Evolutionary conservation across 108 stramenopile species (phyloP).

Genomic region (Cylindrotheca closterium): DNA sequence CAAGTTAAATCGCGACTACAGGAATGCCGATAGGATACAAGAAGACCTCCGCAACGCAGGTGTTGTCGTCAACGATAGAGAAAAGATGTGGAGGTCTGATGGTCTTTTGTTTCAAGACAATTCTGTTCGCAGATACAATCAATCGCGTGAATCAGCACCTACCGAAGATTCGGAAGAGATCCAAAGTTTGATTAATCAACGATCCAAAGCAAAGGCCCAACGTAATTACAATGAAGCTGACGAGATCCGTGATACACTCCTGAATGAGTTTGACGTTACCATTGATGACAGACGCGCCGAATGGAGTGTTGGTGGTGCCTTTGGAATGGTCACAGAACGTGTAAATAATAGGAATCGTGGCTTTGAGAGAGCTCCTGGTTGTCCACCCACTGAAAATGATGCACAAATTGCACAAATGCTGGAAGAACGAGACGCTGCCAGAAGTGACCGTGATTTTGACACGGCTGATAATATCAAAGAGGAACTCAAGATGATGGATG

Average conservation of each 20-base stretch:
- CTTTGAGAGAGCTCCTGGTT: background rate
- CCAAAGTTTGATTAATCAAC: constrained; percentile 24
- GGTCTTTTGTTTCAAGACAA: constrained; percentile 40
- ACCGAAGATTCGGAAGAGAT: constrained; percentile 4
- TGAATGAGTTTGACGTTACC: constrained; percentile 34
- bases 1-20: constrained; percentile 56
- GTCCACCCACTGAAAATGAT: background rate
- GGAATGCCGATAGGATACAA: constrained; percentile 58
- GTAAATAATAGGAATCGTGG: background rate
- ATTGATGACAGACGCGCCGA: constrained; percentile 48
- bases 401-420: background rate
- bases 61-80: constrained; percentile 59
- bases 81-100: constrained; percentile 69
- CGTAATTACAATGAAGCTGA: constrained; percentile 62
- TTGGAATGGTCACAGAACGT: constrained; percentile 17
- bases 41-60: constrained; percentile 36
- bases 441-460: constrained; percentile 47
- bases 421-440: constrained; percentile 37
- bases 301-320: constrained; percentile 56
- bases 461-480: constrained; percentile 55
- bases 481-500: constrained; percentile 43
- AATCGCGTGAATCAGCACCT: background rate
- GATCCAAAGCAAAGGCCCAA: constrained; percentile 37
- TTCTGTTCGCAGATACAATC: constrained; percentile 2
- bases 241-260: constrained; percentile 48